Evolutionary conservation across 1,284 basidiomycete species (phyloP).

Genomic region (Ustilago curta): DNA sequence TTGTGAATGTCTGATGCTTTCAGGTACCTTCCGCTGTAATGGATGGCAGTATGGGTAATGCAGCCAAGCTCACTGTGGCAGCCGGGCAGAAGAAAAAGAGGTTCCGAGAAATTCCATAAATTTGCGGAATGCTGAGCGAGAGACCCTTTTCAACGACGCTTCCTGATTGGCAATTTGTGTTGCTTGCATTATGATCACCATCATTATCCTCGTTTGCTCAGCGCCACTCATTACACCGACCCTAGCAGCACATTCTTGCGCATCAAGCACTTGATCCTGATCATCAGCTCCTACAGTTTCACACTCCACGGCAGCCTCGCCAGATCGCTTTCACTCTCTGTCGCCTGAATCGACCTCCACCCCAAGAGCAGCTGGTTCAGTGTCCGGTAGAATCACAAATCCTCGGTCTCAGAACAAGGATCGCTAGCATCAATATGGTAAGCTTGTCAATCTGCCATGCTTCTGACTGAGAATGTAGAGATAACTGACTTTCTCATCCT

Average conservation of each 20-base stretch:
- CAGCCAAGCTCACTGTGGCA: background rate
- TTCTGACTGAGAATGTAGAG: background rate
- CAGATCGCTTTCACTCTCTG: background rate
- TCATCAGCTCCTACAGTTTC: background rate
- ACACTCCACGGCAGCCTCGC: background rate
- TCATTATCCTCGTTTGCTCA: constrained; percentile 6
- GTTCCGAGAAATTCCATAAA: constrained; percentile 49
- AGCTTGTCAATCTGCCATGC: background rate
- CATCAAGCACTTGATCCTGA: background rate
- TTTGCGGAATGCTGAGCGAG: constrained; percentile 2
- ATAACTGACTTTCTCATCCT: background rate
- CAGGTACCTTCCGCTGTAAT: too few relatives aligned
- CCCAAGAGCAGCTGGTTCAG: background rate
- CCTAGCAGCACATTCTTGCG: background rate
- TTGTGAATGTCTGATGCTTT: too few relatives aligned
- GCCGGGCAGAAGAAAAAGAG: background rate
- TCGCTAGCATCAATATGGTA: constrained; percentile 15
- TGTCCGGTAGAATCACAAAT: background rate
- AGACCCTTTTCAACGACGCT: constrained; percentile 26
- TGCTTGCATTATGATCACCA: constrained; percentile 18
- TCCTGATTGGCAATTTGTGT: constrained; percentile 3
- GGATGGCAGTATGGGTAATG: too few relatives aligned
- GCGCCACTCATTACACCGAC: background rate
- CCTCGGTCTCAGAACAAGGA: background rate
- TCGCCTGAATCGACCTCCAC: constrained; percentile 26